Base-by-base conservation (phyloP, 495 filamentous ascomycete genomes). In the Neurospora sp. region DNA sequence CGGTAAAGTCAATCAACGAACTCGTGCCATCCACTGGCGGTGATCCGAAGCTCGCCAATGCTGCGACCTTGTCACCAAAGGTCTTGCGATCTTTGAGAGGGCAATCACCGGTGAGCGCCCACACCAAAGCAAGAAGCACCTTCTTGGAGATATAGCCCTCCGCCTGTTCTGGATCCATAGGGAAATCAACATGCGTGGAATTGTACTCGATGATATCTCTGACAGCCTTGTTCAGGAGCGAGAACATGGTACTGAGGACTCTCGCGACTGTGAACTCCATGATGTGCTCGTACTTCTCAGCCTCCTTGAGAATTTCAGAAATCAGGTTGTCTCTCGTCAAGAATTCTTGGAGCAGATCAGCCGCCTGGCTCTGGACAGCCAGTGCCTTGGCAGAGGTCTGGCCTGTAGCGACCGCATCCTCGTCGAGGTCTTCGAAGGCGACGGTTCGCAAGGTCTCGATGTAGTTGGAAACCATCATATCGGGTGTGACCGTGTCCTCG, bases 201-300 rank as follows among this genome's bases (percentile, higher is more conserved):
- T 98, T 97, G 84, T 98, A 98, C 81, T 98, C 95, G 77, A 99
- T 89, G 71, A 98, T 88, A 71, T 93, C 92, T 75, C 95, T 88
- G 75, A 94, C 97, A 69, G 90, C 86, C 82, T 97, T 97, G 84
- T 97, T 98, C 37, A 99, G 83, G 35, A 99, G 85, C 65, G 95
- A 97, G 84, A 98, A 98, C 31, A 99, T 81, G 3, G 96, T 99
- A 74, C 91, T 95, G 73, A 99, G 87, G 5, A 92, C 95, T 42
- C 96, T 92, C 53, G 93, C 92, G 59, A 92, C 87, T 0, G 95
- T 97, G 78, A 94, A 98, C 75, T 98, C 93, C 96, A 99, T 99
- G 82, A 99, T 98, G 78, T 99, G 96, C 73, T 91, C 92, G 84
- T 90, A 95, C 22, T 87, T 86, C 75, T 88, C 87, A 18, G 94